These are phyloP conservation scores for Candida odintsovae DNA, from an alignment of 805 yeast genomes.

Conservation along the genomic window DNA sequence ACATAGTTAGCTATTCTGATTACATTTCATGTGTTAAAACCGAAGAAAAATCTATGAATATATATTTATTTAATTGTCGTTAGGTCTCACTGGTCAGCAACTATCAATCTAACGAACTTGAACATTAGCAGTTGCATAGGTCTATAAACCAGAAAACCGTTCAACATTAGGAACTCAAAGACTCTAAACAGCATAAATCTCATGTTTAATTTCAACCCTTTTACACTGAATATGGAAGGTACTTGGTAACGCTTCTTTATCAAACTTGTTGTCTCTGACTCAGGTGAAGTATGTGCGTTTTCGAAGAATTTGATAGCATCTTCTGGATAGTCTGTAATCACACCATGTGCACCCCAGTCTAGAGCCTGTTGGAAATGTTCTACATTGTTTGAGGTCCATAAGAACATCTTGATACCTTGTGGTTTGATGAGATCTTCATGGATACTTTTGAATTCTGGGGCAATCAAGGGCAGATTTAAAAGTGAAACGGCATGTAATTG, in stretches of 20 bases:
- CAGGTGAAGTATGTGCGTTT: slow-evolving; percentile 1
- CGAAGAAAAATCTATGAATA: too few species aligned
- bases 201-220: not conserved
- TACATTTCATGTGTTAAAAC: too few species aligned
- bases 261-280: not conserved
- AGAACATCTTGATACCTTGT: slow-evolving; percentile 32
- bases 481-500: slow-evolving; percentile 25
- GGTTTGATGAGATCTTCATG: slow-evolving; percentile 25
- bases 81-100: not conserved
- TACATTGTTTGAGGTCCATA: slow-evolving; percentile 48
- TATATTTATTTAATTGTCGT: too few species aligned
- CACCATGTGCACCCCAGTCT: slow-evolving; percentile 30
- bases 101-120: not conserved
- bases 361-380: slow-evolving; percentile 32
- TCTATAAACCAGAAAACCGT: slow-evolving; percentile 6
- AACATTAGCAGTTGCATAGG: slow-evolving; percentile 7
- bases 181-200: slow-evolving; percentile 13
- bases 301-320: slow-evolving; percentile 10
- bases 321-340: slow-evolving; percentile 36
- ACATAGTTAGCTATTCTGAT: too few species aligned
- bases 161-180: slow-evolving; percentile 17
- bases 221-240: slow-evolving; percentile 7
- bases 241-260: slow-evolving; percentile 1
- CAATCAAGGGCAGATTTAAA: slow-evolving; percentile 33
- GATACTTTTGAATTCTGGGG: slow-evolving; percentile 25